Evolutionary conservation across 257 asterid species (phyloP), one percentile per base, ranked within the genome.

Genomic region (Plantago ovata): DNA sequence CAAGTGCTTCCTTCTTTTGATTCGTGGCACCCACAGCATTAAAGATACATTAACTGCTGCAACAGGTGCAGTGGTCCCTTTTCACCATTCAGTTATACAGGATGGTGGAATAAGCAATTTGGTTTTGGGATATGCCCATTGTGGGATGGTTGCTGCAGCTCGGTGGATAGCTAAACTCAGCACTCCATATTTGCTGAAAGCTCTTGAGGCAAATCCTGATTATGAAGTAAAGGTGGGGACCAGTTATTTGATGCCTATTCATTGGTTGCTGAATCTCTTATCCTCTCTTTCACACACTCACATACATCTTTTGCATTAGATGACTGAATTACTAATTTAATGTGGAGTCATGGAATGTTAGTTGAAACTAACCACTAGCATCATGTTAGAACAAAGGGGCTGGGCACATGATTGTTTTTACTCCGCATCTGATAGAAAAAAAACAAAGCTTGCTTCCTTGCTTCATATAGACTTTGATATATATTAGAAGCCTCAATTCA

Each of bases 71-170:
- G 99, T 93, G 21, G 99, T 93, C 22, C 99, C 99, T 6, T 93
- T 93, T 68, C 99, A 93, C 81, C 99, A 93, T 69, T 67, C 97
- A 0, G 87, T 93, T 58, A 83, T 93, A 63, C 77, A 78, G 28
- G 97, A 80, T 60, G 95, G 94, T 63, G 99, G 99, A 45, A 87
- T 93, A 42, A 82, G 87, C 81, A 77, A 93, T 74, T 75, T 93
- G 76, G 95, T 86, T 64, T 80, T 93, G 64, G 99, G 99, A 48
- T 93, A 93, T 68, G 99, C 99, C 5, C 99, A 93, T 70, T 78
- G 99, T 68, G 99, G 99, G 56, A 93, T 93, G 99, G 99, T 86
- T 68, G 99, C 99, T 47, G 99, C 99, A 44, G 99, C 99, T 65
- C 77, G 99, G 36, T 93, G 99, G 97, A 93, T 89, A 56, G 96